Base-by-base conservation (phyloP, 805 yeast genomes). In the Yamadazyma nakazawae region DNA sequence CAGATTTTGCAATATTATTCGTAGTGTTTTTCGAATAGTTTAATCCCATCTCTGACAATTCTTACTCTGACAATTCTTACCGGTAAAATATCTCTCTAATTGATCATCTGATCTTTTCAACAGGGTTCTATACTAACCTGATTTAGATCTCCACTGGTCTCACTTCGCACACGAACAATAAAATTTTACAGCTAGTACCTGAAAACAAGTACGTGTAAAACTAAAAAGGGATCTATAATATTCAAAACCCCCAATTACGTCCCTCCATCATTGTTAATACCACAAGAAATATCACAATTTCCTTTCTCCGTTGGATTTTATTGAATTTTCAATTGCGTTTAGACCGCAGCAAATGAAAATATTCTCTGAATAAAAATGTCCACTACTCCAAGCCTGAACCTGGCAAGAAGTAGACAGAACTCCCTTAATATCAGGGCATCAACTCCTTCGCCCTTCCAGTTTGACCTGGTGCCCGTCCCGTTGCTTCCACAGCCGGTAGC, bases 391-490 rank as follows among this genome's bases (percentile, higher is more conserved):
- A 34, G 37, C 32, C 32, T 28, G 32, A 34, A 34, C 19, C 37
- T 21, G 36, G 32, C 42, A 16, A 42, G 57, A 45, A 50, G 54
- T 35, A 47, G 51, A 34, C 47, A 45, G 30, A 46, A 48, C 45
- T 47, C 56, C 4, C 19, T 55, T 13, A 35, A 40, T 14, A 36
- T 55, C n/a, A 36, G 32, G 28, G 45, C 48, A 26, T 45, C 50
- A 4, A 39, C 47, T n/a, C 34, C 42, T 6, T n/a, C 35, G 32
- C 11, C 32, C 12, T 3, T 28, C 3, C 30, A 17, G 31, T 30
- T 10, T 16, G 19, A 28, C 14, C 21, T 16, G 32, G 10, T 28
- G 32, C 16, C 8, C 42, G 34, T 6, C 21, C 19, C 21, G 31
- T 12, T 14, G 8, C 19, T 21, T 7, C 34, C 17, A 24, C 19